Conservation (phyloP, 1,284 basidiomycete genomes). For the Moesziomyces antarcticus region DNA sequence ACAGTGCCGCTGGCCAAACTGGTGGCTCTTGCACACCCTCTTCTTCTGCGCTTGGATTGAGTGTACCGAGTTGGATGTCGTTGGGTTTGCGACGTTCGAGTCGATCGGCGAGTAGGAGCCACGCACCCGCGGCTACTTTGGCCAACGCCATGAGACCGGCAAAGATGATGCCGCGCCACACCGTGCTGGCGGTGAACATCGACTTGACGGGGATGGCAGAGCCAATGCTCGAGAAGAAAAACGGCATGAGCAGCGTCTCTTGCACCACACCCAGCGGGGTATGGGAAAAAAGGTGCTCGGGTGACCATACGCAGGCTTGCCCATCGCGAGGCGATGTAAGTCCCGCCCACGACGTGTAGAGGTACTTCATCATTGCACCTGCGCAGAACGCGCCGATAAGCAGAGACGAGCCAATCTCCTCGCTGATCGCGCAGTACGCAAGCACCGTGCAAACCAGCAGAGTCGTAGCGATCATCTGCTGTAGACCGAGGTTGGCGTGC, state of each 20-base stretch:
- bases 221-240: constrained; percentile 74
- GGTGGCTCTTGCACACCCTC: background rate
- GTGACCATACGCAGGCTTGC: constrained; percentile 2
- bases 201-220: constrained; percentile 72
- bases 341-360: background rate
- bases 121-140: constrained; percentile 70
- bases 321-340: background rate
- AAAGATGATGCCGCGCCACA: constrained; percentile 73
- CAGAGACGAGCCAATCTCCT: constrained; percentile 68
- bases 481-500: background rate
- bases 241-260: constrained; percentile 69
- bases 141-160: constrained; percentile 72
- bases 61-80: background rate
- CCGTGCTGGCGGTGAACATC: constrained; percentile 70
- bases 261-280: constrained; percentile 14
- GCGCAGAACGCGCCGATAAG: constrained; percentile 71
- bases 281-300: constrained; percentile 10
- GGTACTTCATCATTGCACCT: constrained; percentile 56
- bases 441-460: constrained; percentile 11
- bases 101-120: constrained; percentile 63
- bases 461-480: constrained; percentile 9
- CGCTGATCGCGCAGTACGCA: constrained; percentile 22
- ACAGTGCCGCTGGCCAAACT: constrained; percentile 50
- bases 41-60: constrained; percentile 4
- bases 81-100: constrained; percentile 14